Evolutionary conservation across 2,329 filamentous ascomycete species (phyloP).

Genomic region (Emydomyces testavorans): DNA sequence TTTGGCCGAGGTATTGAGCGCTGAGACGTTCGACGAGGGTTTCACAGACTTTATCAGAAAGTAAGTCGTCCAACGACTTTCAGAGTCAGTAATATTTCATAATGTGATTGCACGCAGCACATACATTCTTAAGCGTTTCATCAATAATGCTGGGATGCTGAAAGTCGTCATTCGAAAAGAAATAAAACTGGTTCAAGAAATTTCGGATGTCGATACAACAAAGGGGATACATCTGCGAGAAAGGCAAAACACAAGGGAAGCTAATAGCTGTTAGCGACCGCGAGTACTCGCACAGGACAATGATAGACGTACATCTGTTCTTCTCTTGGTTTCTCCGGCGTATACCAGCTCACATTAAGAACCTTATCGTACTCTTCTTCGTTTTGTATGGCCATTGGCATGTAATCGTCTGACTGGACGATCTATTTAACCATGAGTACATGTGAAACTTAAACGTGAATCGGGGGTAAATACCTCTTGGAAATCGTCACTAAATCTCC

Average conservation of each 20-base stretch:
- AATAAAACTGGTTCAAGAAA: slow-evolving; percentile 96
- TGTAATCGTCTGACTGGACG: slow-evolving; percentile 90
- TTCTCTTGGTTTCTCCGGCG: slow-evolving; percentile 63
- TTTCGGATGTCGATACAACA: slow-evolving; percentile 98
- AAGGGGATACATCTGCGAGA: slow-evolving; percentile 97
- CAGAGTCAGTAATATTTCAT: slow-evolving; percentile 8
- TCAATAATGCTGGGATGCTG: slow-evolving; percentile 83
- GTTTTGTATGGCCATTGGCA: slow-evolving; percentile 96
- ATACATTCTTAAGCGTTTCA: slow-evolving; percentile 68
- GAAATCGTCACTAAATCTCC: slow-evolving; percentile 88
- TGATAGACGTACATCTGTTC: slow-evolving; percentile 54
- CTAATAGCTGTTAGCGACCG: slow-evolving; percentile 33
- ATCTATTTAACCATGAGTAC: slow-evolving; percentile 35
- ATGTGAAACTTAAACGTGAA: not conserved
- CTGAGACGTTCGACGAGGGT: slow-evolving; percentile 76
- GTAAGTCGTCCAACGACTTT: slow-evolving; percentile 83
- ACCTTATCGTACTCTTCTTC: slow-evolving; percentile 90
- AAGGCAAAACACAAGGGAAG: slow-evolving; percentile 90
- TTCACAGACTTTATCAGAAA: slow-evolving; percentile 83
- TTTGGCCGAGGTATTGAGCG: slow-evolving; percentile 91
- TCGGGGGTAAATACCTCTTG: slow-evolving; percentile 52
- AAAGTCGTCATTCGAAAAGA: slow-evolving; percentile 94
- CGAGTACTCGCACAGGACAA: not conserved
- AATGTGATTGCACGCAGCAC: slow-evolving; percentile 10
- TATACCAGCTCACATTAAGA: slow-evolving; percentile 91